Evolutionary conservation across 352 stramenopile genomes (phyloP).

Genomic region (Phytophthora nicotianae): DNA sequence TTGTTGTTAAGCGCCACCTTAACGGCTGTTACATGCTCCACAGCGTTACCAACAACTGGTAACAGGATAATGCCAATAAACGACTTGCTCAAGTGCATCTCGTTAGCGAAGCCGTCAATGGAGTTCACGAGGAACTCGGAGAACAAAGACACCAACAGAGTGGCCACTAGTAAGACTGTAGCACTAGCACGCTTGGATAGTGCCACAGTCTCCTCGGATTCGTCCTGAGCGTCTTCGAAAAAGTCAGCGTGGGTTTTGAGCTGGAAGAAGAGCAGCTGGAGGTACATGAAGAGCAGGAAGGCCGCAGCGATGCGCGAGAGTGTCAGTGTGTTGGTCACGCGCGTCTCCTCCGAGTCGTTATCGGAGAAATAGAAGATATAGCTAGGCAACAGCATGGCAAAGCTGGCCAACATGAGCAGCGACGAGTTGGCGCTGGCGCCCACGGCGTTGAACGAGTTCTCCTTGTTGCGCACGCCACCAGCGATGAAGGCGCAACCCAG

Average conservation of each 20-base stretch:
- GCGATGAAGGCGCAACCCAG: conserved; percentile 97
- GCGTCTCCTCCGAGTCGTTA: conserved; percentile 72
- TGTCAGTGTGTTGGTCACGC: conserved; percentile 69
- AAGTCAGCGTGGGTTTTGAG: conserved; percentile 94
- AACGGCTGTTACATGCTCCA: conserved; percentile 97
- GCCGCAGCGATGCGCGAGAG: conserved; percentile 81
- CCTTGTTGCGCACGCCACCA: conserved; percentile 77
- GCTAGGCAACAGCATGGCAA: conserved; percentile 94
- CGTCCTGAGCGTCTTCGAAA: conserved; percentile 72
- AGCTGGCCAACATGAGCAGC: conserved; percentile 93
- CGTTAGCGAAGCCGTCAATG: conserved; percentile 76
- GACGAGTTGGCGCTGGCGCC: conserved; percentile 94
- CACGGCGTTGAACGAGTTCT: conserved; percentile 93
- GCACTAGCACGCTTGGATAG: conserved; percentile 83
- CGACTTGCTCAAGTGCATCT: conserved; percentile 80
- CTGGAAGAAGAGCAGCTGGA: conserved; percentile 96
- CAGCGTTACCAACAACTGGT: conserved; percentile 98
- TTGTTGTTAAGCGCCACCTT: conserved; percentile 97
- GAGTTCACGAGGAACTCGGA: conserved; percentile 93
- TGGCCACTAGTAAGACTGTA: conserved; percentile 86
- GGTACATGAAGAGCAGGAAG: conserved; percentile 93
- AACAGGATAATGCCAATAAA: conserved; percentile 96
- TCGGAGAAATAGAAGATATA: conserved; percentile 91
- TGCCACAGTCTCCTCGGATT: conserved; percentile 73
- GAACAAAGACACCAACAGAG: conserved; percentile 92